Conservation (phyloP, 495 filamentous ascomycete species). For the Cenococcum geophilum region DNA sequence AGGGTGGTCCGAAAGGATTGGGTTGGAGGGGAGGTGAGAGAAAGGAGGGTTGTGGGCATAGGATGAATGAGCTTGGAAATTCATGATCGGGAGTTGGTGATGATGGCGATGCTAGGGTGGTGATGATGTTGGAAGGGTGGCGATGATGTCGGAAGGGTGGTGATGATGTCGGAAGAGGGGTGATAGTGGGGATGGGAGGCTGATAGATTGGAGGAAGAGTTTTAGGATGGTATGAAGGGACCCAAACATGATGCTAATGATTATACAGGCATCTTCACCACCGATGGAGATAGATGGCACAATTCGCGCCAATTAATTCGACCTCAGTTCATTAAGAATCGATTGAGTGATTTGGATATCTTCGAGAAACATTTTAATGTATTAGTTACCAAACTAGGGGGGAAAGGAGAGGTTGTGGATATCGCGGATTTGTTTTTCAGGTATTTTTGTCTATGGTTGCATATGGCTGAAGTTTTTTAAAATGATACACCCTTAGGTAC, state of each 20-base stretch:
- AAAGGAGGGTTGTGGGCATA: background rate
- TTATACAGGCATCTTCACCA: slow-evolving; percentile 46
- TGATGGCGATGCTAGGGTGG: background rate
- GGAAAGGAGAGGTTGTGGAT: slow-evolving; percentile 44
- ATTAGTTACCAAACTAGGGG: slow-evolving; percentile 41
- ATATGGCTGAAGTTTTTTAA: slow-evolving; percentile 31
- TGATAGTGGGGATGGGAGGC: background rate
- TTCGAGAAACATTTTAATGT: slow-evolving; percentile 47
- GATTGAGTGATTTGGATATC: slow-evolving; percentile 45
- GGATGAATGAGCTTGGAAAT: background rate
- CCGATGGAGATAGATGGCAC: slow-evolving; percentile 51
- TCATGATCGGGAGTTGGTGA: background rate
- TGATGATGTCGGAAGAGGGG: background rate
- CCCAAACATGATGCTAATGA: background rate
- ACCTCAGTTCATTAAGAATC: slow-evolving; percentile 54
- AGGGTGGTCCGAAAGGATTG: no score
- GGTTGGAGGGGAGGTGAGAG: no score
- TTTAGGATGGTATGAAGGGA: background rate
- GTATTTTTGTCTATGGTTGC: background rate
- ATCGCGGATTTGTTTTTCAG: slow-evolving; percentile 49
- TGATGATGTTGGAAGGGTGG: background rate
- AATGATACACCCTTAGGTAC: slow-evolving; percentile 19
- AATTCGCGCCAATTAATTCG: slow-evolving; percentile 49
- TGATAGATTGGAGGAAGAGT: background rate
- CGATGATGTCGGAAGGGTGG: no score